A percentile compares a stretch with the other conserved stretches of the same genome.
phyloP scores from a whole-genome alignment of 768 basidiomycete species.

The Phylloporus arenicola region DNA sequence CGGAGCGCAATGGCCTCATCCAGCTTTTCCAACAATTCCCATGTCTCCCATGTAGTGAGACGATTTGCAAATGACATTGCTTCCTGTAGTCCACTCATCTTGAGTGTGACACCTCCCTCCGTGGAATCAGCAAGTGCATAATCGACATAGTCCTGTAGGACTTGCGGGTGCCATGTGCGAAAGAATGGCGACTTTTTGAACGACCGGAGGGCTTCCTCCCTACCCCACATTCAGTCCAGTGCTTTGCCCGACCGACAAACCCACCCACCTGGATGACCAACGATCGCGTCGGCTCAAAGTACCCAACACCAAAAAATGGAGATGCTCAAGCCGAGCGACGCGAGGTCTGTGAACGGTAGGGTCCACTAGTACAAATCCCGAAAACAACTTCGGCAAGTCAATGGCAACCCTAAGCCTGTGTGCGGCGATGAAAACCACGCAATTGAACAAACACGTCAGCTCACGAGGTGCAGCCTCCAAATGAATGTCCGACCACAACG shows the following conservation, averaged over 20 bases:
- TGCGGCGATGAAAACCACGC: background rate
- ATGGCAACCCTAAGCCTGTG: constrained; percentile 60
- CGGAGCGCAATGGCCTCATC: constrained; percentile 24
- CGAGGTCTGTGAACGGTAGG: constrained; percentile 52
- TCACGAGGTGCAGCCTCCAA: constrained; percentile 74
- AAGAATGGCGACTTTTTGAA: constrained; percentile 64
- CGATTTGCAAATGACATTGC: constrained; percentile 53
- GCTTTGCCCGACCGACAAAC: background rate
- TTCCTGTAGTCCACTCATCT: constrained; percentile 64
- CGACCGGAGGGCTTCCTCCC: constrained; percentile 52
- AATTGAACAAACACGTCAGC: constrained; percentile 21
- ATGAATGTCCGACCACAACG: constrained; percentile 76
- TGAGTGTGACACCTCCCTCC: constrained; percentile 47
- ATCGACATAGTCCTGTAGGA: constrained; percentile 55
- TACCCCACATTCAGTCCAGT: constrained; percentile 17
- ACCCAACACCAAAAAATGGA: constrained; percentile 25
- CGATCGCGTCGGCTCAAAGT: constrained; percentile 54
- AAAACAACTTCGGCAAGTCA: constrained; percentile 60
- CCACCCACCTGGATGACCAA: constrained; percentile 57
- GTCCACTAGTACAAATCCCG: constrained; percentile 69
- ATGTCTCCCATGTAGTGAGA: constrained; percentile 18
- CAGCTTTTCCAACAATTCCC: constrained; percentile 24
- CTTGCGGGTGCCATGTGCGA: constrained; percentile 58
- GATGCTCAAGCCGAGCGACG: background rate
- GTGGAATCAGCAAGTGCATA: constrained; percentile 41